phyloP scores from a whole-genome alignment of 2,329 filamentous ascomycete species.

The Pyrenophora graminea region DNA sequence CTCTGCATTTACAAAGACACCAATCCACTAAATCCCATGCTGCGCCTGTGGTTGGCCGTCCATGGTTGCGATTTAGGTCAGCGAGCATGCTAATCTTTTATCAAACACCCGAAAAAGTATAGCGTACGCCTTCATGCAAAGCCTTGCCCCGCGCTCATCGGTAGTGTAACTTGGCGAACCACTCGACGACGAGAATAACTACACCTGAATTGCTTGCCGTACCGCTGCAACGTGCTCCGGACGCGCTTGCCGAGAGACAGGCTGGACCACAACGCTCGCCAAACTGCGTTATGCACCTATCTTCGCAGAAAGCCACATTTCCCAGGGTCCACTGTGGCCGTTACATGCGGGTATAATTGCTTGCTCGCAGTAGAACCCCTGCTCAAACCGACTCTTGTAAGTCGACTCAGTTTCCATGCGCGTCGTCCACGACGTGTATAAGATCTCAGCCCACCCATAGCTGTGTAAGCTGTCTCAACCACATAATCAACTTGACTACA shows the following conservation, averaged over 20 bases:
- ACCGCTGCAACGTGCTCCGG: slow-evolving; percentile 29
- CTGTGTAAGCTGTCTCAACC: slow-evolving; percentile 35
- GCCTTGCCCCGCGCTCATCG: slow-evolving; percentile 24
- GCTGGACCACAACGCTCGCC: slow-evolving; percentile 16
- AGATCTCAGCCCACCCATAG: slow-evolving; percentile 39
- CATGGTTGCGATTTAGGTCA: slow-evolving; percentile 15
- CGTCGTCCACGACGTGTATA: slow-evolving; percentile 35
- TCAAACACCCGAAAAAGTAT: slow-evolving; percentile 36
- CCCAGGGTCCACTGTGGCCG: slow-evolving; percentile 26
- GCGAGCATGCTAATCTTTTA: slow-evolving; percentile 31
- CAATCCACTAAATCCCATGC: slow-evolving; percentile 27
- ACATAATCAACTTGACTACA: slow-evolving; percentile 29
- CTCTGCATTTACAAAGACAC: slow-evolving; percentile 18
- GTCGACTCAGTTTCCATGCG: slow-evolving; percentile 27
- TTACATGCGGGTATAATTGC: slow-evolving; percentile 26
- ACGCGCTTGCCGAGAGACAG: slow-evolving; percentile 30
- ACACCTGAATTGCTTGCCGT: slow-evolving; percentile 31
- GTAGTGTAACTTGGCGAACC: slow-evolving; percentile 34
- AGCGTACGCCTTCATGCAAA: slow-evolving; percentile 30
- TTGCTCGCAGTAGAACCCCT: slow-evolving; percentile 24
- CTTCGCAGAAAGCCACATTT: slow-evolving; percentile 23
- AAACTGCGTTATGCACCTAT: slow-evolving; percentile 32
- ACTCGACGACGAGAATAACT: slow-evolving; percentile 42
- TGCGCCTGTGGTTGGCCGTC: slow-evolving; percentile 16
- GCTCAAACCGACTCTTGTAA: slow-evolving; percentile 26